Evolutionary conservation across 257 asterid species (phyloP), one percentile per base, ranked within the genome.

Genomic region (Primulina tabacum): DNA sequence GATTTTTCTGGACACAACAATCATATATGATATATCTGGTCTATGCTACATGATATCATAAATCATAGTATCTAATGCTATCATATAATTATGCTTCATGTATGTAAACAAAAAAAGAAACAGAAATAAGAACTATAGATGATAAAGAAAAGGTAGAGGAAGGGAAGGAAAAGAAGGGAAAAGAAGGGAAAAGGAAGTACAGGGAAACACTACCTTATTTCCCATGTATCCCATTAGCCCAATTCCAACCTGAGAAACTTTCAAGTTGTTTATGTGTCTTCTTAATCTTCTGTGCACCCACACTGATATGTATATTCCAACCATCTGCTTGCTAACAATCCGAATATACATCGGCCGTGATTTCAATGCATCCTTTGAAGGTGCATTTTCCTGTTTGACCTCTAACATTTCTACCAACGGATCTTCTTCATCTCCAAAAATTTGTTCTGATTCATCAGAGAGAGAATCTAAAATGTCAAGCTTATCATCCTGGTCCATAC

Each of bases 161-260:
- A 58, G 26, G 7, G 10, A 62, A 71, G 34, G 40, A 69, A 14
- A 56, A 12, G 24, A 30, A 37, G 24, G 34, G 40, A 69, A 14
- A 56, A 12, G 24, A 30, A 37, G 24, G 3, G 0, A 26, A 32
- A 50, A 28, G 24, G 26, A 29, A 57, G 67, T 17, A 75, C 12
- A 43, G 6, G 60, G 70, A 69, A 75, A 57, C 17, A 20, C 8
- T 79, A 90, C 98, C 98, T 92, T 92, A 77, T 92, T 92, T 11
- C 98, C 98, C 92, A 92, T 84, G 83, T 92, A 92, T 32, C 98
- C 97, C 98, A 92, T 92, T 28, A 92, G 90, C 73, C 98, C 98
- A 62, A 87, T 86, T 69, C 98, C 98, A 20, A 92, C 98, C 12
- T 95, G 92, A 61, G 97, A 90, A 14, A 92, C 98, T 87, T 82